Evolutionary conservation across 805 yeast genomes (phyloP), one percentile per base, ranked within the genome.

Genomic region (Saccharomycopsis fibuligera): DNA sequence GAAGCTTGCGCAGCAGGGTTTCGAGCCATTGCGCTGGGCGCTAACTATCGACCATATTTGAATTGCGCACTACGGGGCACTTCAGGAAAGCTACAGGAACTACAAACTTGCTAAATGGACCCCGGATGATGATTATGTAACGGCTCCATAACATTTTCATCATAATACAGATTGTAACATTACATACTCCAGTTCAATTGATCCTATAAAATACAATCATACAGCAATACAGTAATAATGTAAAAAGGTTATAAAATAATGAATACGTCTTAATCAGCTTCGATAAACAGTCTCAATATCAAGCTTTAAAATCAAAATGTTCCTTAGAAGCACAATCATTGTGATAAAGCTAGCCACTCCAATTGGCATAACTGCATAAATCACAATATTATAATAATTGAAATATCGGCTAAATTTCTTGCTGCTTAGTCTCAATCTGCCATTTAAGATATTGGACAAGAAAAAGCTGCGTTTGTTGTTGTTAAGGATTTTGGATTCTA

Each of bases 321-420:
- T 78, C 52, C 98, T 68, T 16, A 91, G 67, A 35, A 91, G 67
- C 0, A 90, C 93, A 33, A 89, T 70, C 96, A 90, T 87, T 2
- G 98, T 89, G 22, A 90, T 66, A 59, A 93, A 91, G 57, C 96
- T 86, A 3, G 98, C 97, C 51, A 91, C 60, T 0, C 99, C 98
- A 16, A 91, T 88, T 0, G 99, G 99, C n/a, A 91, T 96, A 36
- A 91, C 99, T 2, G 98, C 97, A 68, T 87, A 91, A 1, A 91
- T 97, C 0, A 86, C 88, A 44, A 93, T 86, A 57, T 85, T 86
- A 63, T 88, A 87, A 48, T 90, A 72, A 62, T 91, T 95, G 51
- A 90, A 86, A 31, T 89, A 82, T 47, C 96, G 73, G 36, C 78
- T 74, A 49, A 64, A 66, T 21, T 35, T 31, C 21, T 33, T 40